Conservation (phyloP, 257 asterid genomes). For the Echites panduratus region DNA sequence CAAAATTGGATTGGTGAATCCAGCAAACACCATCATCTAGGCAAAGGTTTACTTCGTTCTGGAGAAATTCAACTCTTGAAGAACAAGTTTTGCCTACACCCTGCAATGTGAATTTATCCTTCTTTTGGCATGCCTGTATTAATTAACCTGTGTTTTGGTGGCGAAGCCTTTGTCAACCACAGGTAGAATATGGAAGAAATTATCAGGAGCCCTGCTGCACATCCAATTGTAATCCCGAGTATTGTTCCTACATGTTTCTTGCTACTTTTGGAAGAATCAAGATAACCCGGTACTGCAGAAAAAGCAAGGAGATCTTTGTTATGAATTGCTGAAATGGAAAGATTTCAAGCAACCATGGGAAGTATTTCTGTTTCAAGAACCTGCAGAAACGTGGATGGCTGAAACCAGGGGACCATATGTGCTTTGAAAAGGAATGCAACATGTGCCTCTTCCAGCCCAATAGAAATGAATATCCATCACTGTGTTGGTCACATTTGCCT, state of each 20-base stretch:
- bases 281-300: constrained; percentile 25
- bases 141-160: constrained; percentile 23
- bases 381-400: constrained; percentile 46
- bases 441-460: constrained; percentile 67
- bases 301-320: not conserved
- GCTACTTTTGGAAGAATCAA: constrained; percentile 24
- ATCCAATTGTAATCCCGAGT: constrained; percentile 37
- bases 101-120: constrained; percentile 1
- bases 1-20: not conserved
- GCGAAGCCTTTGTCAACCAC: constrained; percentile 26
- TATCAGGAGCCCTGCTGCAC: constrained; percentile 31
- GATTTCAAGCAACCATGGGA: not conserved
- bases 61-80: not conserved
- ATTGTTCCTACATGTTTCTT: constrained; percentile 28
- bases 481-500: constrained; percentile 47
- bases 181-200: constrained; percentile 33
- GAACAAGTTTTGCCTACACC: not conserved
- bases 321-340: not conserved
- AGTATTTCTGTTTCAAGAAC: constrained; percentile 19
- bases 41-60: not conserved
- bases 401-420: constrained; percentile 57
- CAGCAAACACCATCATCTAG: not conserved
- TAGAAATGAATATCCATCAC: constrained; percentile 47
- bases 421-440: constrained; percentile 66
- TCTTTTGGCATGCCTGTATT: constrained; percentile 31